Conservation (phyloP, 495 filamentous ascomycete species). For the Trypethelium eluteriae region DNA sequence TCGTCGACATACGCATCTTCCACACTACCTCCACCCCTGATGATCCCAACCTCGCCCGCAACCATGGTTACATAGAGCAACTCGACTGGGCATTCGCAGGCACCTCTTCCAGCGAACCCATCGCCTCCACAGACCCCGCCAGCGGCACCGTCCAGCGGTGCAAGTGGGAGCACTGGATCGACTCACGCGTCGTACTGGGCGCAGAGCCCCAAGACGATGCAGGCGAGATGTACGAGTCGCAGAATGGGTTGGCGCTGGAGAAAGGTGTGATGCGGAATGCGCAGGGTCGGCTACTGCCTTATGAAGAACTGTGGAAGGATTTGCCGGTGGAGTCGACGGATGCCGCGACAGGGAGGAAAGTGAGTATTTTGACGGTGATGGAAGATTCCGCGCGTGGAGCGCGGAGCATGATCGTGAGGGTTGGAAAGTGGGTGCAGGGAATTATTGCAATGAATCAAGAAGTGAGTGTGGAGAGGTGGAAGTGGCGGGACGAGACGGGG, state of each 20-base stretch:
- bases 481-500: slow-evolving; percentile 16
- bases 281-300: slow-evolving; percentile 38
- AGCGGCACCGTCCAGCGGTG: slow-evolving; percentile 25
- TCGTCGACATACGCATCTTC: slow-evolving; percentile 46
- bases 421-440: slow-evolving; percentile 44
- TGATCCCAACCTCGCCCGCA: slow-evolving; percentile 11
- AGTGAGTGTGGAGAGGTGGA: slow-evolving; percentile 42
- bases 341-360: slow-evolving; percentile 20
- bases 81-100: slow-evolving; percentile 50
- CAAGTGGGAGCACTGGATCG: slow-evolving; percentile 48
- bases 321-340: slow-evolving; percentile 16
- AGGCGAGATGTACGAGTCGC: slow-evolving; percentile 42
- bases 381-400: slow-evolving; percentile 25
- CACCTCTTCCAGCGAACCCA: slow-evolving; percentile 28
- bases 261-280: slow-evolving; percentile 43
- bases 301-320: slow-evolving; percentile 49
- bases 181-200: slow-evolving; percentile 34
- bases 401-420: slow-evolving; percentile 41
- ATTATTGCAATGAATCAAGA: slow-evolving; percentile 36
- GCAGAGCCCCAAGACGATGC: slow-evolving; percentile 39
- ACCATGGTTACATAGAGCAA: slow-evolving; percentile 6
- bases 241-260: slow-evolving; percentile 42
- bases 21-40: slow-evolving; percentile 11
- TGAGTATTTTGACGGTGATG: slow-evolving; percentile 12
- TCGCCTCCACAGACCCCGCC: slow-evolving; percentile 6